Evolutionary conservation across 2,329 filamentous ascomycete genomes (phyloP).

Genomic region (Phialophora verrucosa): DNA sequence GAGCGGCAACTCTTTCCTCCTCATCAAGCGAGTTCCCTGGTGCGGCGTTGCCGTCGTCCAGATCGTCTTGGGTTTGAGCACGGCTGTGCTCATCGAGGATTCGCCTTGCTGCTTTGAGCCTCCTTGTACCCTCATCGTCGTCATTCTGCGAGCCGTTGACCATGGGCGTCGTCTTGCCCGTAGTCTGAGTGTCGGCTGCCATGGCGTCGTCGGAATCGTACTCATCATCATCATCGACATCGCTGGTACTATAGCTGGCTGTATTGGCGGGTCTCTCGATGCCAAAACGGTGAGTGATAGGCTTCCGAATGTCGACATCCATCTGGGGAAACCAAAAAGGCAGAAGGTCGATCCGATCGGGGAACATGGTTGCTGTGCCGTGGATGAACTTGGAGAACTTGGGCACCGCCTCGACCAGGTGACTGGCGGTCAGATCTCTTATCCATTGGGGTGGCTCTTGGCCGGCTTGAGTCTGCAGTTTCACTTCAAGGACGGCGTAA

Average conservation of each 20-base stretch:
- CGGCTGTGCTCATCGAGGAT: slow-evolving; percentile 58
- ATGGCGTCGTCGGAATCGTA: slow-evolving; percentile 69
- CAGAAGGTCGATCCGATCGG: slow-evolving; percentile 82
- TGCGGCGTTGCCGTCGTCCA: slow-evolving; percentile 42
- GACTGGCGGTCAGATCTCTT: slow-evolving; percentile 86
- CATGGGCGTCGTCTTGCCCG: slow-evolving; percentile 35
- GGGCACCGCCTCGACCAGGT: slow-evolving; percentile 96
- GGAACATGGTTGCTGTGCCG: slow-evolving; percentile 85
- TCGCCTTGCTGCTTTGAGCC: slow-evolving; percentile 58
- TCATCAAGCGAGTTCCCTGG: slow-evolving; percentile 67
- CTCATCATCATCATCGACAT: slow-evolving; percentile 74
- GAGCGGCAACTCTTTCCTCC: slow-evolving; percentile 78
- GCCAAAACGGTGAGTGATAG: slow-evolving; percentile 83
- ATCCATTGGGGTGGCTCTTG: slow-evolving; percentile 98
- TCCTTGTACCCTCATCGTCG: slow-evolving; percentile 47
- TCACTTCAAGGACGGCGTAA: slow-evolving; percentile 95
- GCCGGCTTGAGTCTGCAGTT: slow-evolving; percentile 93
- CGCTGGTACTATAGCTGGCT: slow-evolving; percentile 75
- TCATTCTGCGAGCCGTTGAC: slow-evolving; percentile 42
- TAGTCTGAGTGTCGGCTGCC: slow-evolving; percentile 38
- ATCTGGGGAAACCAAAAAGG: slow-evolving; percentile 99
- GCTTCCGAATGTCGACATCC: slow-evolving; percentile 96
- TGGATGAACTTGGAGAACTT: slow-evolving; percentile 99
- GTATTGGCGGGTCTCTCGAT: slow-evolving; percentile 81
- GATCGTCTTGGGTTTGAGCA: slow-evolving; percentile 41